Base-by-base conservation (phyloP, 495 filamentous ascomycete species). In the Aspergillus homomorphus region DNA sequence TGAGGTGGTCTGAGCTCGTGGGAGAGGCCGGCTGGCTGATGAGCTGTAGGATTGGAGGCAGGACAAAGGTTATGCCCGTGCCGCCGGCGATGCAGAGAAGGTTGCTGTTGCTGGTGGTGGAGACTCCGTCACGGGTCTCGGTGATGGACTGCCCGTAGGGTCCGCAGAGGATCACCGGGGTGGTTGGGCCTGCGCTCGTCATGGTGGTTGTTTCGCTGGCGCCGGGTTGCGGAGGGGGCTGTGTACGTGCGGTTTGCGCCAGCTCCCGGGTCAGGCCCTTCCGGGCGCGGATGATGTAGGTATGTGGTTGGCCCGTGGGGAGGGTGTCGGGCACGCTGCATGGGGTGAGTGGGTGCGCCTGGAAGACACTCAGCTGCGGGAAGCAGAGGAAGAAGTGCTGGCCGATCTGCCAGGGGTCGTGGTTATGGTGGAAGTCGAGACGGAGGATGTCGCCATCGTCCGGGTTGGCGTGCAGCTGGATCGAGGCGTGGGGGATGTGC, bases 331-430 rank as follows among this genome's bases (percentile, higher is more conserved):
- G 85, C 1, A 80, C 60, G 30, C 73, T 81, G 23, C 79, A 68
- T 0, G 84, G 81, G 0, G 87, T 89, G 62, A 88, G 87, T 0
- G 87, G 86, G 62, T 89, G 87, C 0, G 81, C 80, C 69, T 89
- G 84, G 81, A 84, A 88, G 54, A 87, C 71, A 53, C 77, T 85
- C 2, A 80, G 68, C 21, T 78, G 74, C 0, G 82, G 69, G 57
- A 89, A 89, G 61, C 77, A 81, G 24, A 89, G 69, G 58, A 82
- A 87, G 66, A 84, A 89, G 58, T 89, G 87, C 65, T 89, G 81
- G 9, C 86, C 86, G 22, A 84, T 66, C 20, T 71, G 69, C 84
- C 85, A 88, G 0, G 80, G 58, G 16, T 74, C 72, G 54, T 86
- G 84, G 12, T 69, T 72, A 43, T 86, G 80, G 0, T 73, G 65